Percentiles rank a stretch among this genome's conserved stretches.
These are phyloP conservation scores for Crucihimalaya himalaica DNA, from an alignment of 345 rosid species.

Conservation along the genomic window DNA sequence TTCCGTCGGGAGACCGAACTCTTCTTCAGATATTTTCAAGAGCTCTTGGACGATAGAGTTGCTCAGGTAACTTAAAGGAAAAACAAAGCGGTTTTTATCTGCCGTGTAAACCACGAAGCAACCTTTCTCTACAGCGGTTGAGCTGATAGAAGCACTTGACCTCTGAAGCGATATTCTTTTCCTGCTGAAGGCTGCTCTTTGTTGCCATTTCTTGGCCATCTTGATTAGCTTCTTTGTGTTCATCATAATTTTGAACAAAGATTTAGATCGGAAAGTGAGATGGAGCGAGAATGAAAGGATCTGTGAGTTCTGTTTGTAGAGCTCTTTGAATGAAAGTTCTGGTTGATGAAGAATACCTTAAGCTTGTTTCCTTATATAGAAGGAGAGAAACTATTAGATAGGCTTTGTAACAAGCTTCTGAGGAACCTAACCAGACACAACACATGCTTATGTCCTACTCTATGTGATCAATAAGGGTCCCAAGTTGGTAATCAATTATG, in stretches of 20 bases:
- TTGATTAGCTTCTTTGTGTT: slow-evolving; percentile 25
- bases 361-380: slow-evolving; percentile 6
- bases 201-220: slow-evolving; percentile 35
- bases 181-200: neutral
- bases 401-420: neutral
- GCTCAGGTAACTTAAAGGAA: slow-evolving; percentile 15
- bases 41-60: slow-evolving; percentile 34
- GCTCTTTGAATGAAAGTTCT: neutral
- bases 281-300: too few relatives aligned
- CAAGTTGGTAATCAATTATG: neutral
- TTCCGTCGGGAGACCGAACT: slow-evolving; percentile 30
- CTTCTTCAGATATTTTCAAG: slow-evolving; percentile 42
- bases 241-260: neutral
- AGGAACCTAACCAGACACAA: neutral
- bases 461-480: neutral
- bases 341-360: slow-evolving; percentile 10
- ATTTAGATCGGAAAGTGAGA: neutral
- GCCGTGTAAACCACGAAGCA: slow-evolving; percentile 41
- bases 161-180: slow-evolving; percentile 13
- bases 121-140: neutral
- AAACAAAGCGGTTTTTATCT: neutral
- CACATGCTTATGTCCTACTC: slow-evolving; percentile 4
- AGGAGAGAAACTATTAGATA: neutral
- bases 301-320: neutral
- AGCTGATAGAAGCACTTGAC: neutral